Evolutionary conservation across 768 basidiomycete species (phyloP), one percentile per base, ranked within the genome.

Genomic region (Xanthoconium stramineum): DNA sequence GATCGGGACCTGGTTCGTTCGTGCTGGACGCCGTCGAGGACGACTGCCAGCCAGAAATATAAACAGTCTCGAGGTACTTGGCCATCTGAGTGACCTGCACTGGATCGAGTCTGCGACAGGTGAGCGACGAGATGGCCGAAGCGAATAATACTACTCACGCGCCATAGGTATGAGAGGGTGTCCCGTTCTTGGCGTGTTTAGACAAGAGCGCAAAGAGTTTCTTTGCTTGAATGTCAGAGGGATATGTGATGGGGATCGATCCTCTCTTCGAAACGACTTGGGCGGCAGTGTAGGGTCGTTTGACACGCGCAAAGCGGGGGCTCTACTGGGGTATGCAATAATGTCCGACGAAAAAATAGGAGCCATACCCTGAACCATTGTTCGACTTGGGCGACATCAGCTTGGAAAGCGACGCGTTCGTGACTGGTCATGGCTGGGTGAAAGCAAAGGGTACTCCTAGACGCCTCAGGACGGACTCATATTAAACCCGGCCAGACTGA

Each of bases 41-140:
- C 17, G 88, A 93, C 66, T 92, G 91, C 91, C 90, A 93, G 5
- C 97, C 97, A 9, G 97, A 99, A 54, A 99, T 92, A 69, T 99
- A 99, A 64, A 99, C 91, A 3, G 96, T 98, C 75, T 98, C 97
- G 63, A 98, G 88, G 72, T 98, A 91, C 70, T 91, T 91, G 28
- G 96, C 95, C 97, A 99, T 99, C 75, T 99, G 97, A 0, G 95
- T 98, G 47, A 98, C 83, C 74, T 99, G 97, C 7, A 99, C 94
- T 0, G 95, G 92, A 72, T 99, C 97, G 61, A 99, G 86, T 20
- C 96, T 98, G 63, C n/a, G 52, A 6, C n/a, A 50, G 3, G 13
- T 37, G 46, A 38, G 48, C 43, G n/a, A n/a, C n/a, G n/a, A 89
- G 32, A 29, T 8, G 11, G 15, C 10, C 13, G 15, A 11, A 15